Percentiles rank a stretch among this genome's conserved stretches.
Conservation (phyloP, 352 stramenopile species). For the Phytophthora macrochlamydospora region DNA sequence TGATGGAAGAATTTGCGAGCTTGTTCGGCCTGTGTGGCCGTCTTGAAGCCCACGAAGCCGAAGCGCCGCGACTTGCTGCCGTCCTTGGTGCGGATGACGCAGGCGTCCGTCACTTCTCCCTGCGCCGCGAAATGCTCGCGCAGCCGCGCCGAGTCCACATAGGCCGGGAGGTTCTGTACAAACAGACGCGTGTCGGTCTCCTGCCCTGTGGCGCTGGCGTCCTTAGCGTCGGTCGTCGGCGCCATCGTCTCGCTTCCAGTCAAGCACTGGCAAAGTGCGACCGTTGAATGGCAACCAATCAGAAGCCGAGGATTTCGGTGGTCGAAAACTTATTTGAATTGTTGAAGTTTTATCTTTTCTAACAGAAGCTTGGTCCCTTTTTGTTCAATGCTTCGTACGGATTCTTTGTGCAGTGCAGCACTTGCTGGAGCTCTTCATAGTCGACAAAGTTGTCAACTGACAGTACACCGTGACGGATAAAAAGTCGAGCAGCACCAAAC, state of each 20-base stretch:
- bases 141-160: constrained; percentile 76
- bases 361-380: background rate
- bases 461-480: constrained; percentile 64
- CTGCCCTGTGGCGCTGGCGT: constrained; percentile 4
- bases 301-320: background rate
- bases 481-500: constrained; percentile 71
- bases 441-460: constrained; percentile 60
- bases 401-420: constrained; percentile 28
- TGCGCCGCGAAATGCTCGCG: constrained; percentile 77
- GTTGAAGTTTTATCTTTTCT: background rate
- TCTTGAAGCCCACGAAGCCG: constrained; percentile 87
- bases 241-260: constrained; percentile 38
- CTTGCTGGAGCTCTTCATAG: constrained; percentile 48
- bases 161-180: constrained; percentile 83
- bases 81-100: constrained; percentile 90
- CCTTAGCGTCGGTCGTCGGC: constrained; percentile 14
- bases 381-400: constrained; percentile 37
- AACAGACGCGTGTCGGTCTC: constrained; percentile 64
- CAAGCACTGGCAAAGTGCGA: constrained; percentile 2
- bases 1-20: constrained; percentile 79
- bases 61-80: constrained; percentile 84
- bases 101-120: constrained; percentile 89
- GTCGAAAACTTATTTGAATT: background rate
- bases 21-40: constrained; percentile 53
- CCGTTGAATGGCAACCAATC: background rate